Evolutionary conservation across 1,284 basidiomycete genomes (phyloP).

Genomic region (Leccinum griseonigrum): DNA sequence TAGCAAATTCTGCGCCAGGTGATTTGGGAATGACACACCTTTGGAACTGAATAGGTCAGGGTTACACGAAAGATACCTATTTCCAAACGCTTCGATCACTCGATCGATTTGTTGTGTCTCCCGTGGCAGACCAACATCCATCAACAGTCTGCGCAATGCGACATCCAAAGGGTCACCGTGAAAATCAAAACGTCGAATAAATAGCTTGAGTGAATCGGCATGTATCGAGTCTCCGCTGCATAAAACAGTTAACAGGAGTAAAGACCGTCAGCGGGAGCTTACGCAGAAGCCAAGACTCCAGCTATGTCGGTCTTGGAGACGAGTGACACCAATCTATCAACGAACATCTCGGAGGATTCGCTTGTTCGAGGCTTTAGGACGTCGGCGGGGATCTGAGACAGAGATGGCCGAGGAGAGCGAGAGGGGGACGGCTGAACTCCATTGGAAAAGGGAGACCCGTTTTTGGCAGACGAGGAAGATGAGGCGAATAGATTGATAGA

Average conservation of each 20-base stretch:
- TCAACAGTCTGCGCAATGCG: conserved; percentile 86
- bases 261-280: conserved; percentile 18
- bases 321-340: conserved; percentile 58
- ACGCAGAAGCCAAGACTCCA: conserved; percentile 80
- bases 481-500: conserved; percentile 67
- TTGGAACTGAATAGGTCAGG: conserved; percentile 75
- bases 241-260: conserved; percentile 10
- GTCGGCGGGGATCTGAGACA: conserved; percentile 42
- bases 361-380: conserved; percentile 55
- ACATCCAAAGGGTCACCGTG: conserved; percentile 85
- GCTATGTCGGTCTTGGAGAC: conserved; percentile 79
- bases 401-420: conserved; percentile 46
- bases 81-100: conserved; percentile 94
- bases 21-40: conserved; percentile 47
- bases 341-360: conserved; percentile 71
- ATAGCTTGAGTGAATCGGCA: conserved; percentile 64
- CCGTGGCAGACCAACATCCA: conserved; percentile 88
- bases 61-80: conserved; percentile 84
- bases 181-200: conserved; percentile 83
- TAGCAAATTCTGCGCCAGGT: background rate
- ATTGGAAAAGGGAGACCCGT: conserved; percentile 26
- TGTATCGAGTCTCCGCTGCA: conserved; percentile 74
- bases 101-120: conserved; percentile 99
- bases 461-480: conserved; percentile 37
- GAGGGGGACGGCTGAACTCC: conserved; percentile 32